Conservation (phyloP, 2,329 filamentous ascomycete species). For the Trichoderma sp. region DNA sequence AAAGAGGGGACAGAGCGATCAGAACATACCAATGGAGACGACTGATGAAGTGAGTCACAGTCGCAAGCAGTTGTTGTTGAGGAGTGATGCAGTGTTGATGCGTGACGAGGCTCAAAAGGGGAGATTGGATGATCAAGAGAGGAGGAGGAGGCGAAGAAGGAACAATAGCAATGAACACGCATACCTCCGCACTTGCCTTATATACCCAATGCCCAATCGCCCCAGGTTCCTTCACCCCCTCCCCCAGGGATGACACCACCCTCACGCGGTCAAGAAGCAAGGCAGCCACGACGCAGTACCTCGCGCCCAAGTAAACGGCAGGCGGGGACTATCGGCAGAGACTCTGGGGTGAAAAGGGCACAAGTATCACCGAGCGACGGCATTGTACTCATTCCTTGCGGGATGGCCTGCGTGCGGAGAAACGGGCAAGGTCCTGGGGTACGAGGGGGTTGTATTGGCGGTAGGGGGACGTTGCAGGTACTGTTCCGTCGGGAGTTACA, state of each 20-base stretch:
- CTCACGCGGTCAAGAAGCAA: constrained; percentile 23
- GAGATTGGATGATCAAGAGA: too few species aligned
- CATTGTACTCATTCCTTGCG: too few species aligned
- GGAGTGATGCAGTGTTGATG: too few species aligned
- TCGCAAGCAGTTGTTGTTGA: too few species aligned
- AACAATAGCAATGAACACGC: neutral
- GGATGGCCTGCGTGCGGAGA: too few species aligned
- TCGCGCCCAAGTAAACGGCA: neutral
- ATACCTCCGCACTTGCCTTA: neutral
- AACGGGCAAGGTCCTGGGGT: too few species aligned
- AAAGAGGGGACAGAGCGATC: too few species aligned
- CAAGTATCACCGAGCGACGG: neutral
- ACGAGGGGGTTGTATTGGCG: too few species aligned
- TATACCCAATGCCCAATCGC: constrained; percentile 14
- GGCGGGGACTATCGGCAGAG: constrained; percentile 9
- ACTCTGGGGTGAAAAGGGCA: neutral
- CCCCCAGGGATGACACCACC: constrained; percentile 24
- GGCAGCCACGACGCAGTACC: constrained; percentile 15
- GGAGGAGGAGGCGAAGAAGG: neutral
- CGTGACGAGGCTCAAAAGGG: neutral
- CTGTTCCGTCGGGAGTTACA: too few species aligned
- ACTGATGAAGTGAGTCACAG: too few species aligned
- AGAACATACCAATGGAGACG: too few species aligned
- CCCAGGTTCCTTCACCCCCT: neutral
- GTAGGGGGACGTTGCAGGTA: too few species aligned